Base-by-base conservation (phyloP, 768 basidiomycete genomes). In the Sarcodon sp. region DNA sequence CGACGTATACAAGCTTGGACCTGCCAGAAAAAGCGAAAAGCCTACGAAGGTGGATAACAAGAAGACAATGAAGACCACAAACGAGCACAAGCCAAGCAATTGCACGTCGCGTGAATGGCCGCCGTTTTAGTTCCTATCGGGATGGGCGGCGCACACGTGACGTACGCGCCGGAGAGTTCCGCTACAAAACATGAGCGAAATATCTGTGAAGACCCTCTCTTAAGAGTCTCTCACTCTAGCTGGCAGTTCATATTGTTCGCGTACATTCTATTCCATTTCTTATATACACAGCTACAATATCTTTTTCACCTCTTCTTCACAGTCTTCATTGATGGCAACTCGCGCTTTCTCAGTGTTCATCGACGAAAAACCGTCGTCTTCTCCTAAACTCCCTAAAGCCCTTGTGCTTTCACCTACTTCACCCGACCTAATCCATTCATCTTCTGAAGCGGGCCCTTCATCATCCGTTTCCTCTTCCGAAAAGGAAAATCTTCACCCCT, bases 401-500 rank as follows among this genome's bases (percentile, higher is more conserved):
- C 21, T 27, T 27, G 21, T 27, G 21, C 21, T 27, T 27, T 27
- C 21, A 27, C 21, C 21, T 27, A 27, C 21, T 27, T 27, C 21
- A 27, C 21, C 21, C 21, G 21, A 27, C 21, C 21, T 27, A 27
- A 27, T 27, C 21, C 21, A 27, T 27, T 27, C 21, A 4, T 27
- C 21, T 27, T 27, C 21, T 27, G 45, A 50, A 0, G 47, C 52
- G n/a, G 52, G 54, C 45, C 61, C 45, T 44, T 60, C 49, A 51
- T 56, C 51, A 53, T 60, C 35, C n/a, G 47, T 56, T 35, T 57
- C 57, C 13, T 44, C 54, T 32, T 56, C 60, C 36, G 83, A 87
- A 68, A 88, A 88, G 70, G 86, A 88, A 65, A 88, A 88, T 59
- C 68, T 80, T 39, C 72, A 87, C 61, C 86, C 86, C 41, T 53